Evolutionary conservation across 305 asterid genomes (phyloP).

Genomic region (Rubia tinctorum): DNA sequence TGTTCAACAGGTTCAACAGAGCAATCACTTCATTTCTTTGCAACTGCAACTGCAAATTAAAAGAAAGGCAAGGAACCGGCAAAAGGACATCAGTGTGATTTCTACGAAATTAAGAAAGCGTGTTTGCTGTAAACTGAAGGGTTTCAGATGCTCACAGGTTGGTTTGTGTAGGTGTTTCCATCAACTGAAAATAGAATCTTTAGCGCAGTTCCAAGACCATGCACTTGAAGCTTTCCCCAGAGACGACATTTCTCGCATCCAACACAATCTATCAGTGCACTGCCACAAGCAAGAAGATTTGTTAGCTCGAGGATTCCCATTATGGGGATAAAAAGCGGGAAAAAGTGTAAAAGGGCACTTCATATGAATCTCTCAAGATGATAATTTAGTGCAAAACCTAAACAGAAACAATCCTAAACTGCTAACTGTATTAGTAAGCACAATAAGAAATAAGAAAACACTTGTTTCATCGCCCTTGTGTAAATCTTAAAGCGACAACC

Average conservation of each 20-base stretch:
- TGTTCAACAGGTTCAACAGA: constrained; percentile 71
- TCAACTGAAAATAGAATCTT: constrained; percentile 82
- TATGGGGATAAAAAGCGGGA: background rate
- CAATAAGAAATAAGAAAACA: background rate
- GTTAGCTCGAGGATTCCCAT: constrained; percentile 1
- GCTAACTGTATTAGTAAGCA: background rate
- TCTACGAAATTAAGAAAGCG: background rate
- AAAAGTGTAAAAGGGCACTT: background rate
- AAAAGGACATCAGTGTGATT: background rate
- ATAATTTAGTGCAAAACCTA: background rate
- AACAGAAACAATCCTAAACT: background rate
- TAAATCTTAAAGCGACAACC: background rate
- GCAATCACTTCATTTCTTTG: constrained; percentile 97
- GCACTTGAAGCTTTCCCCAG: constrained; percentile 72
- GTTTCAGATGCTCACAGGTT: constrained; percentile 45
- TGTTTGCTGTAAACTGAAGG: background rate
- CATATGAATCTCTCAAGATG: background rate
- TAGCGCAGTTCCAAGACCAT: constrained; percentile 63
- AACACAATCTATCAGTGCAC: constrained; percentile 78
- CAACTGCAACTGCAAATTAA: constrained; percentile 55
- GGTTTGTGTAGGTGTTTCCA: constrained; percentile 39
- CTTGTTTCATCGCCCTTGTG: background rate
- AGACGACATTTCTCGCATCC: constrained; percentile 86
- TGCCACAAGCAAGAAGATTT: constrained; percentile 25
- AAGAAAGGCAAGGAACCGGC: background rate